phyloP scores from a whole-genome alignment of 23 red algal genomes.

The Gracilaria caudata region DNA sequence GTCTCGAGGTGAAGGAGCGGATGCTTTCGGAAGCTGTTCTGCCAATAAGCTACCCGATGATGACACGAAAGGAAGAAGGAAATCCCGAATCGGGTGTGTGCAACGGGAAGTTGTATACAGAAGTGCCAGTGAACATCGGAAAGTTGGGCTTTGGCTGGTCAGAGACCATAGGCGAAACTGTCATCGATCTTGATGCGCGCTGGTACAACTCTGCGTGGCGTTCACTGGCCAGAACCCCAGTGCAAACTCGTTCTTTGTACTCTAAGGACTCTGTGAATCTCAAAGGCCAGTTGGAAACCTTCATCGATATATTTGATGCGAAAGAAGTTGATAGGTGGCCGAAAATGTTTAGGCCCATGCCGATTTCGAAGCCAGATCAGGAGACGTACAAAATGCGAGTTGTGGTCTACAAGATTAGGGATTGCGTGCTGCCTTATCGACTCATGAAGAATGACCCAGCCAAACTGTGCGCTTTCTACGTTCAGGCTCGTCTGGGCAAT shows the following conservation, averaged over 20 bases:
- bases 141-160: conserved; percentile 80
- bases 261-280: conserved; percentile 70
- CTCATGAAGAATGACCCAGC: conserved; percentile 47
- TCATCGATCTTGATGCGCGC: conserved; percentile 83
- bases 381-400: conserved; percentile 61
- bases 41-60: conserved; percentile 70
- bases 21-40: conserved; percentile 74
- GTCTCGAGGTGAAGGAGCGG: conserved; percentile 89
- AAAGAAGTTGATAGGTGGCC: conserved; percentile 77
- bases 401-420: conserved; percentile 77
- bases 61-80: conserved; percentile 47
- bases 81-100: conserved; percentile 42
- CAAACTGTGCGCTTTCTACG: conserved; percentile 64
- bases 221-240: conserved; percentile 67
- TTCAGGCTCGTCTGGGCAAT: conserved; percentile 74
- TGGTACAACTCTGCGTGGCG: conserved; percentile 95
- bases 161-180: conserved; percentile 87
- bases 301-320: conserved; percentile 86
- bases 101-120: too few species aligned
- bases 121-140: conserved; percentile 80
- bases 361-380: conserved; percentile 57
- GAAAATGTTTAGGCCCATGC: conserved; percentile 59
- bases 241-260: conserved; percentile 82
- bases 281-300: conserved; percentile 86
- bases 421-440: conserved; percentile 68